A percentile compares a stretch with the other conserved stretches of the same genome.
Conservation (phyloP, 805 yeast species). For the Naumovozyma baii region DNA sequence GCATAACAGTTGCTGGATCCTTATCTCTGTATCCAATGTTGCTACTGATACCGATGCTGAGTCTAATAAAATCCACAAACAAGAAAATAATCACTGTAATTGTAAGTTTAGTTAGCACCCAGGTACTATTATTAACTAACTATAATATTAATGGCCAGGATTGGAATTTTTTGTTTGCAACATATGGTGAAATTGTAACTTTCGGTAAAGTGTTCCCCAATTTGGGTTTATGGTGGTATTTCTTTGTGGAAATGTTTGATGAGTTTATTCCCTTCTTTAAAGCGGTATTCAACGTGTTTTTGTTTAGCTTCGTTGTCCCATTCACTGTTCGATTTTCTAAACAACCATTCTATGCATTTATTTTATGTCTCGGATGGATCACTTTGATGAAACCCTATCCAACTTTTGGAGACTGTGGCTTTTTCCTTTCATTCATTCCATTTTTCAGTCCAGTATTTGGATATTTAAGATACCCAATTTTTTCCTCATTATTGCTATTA, state of each 20-base stretch:
- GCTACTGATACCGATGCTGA: conserved; percentile 41
- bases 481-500: conserved; percentile 44
- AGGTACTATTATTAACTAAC: conserved; percentile 30
- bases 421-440: conserved; percentile 40
- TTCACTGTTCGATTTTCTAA: conserved; percentile 54
- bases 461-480: conserved; percentile 37
- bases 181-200: conserved; percentile 48
- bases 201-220: conserved; percentile 77
- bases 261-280: conserved; percentile 76
- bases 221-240: conserved; percentile 97
- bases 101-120: conserved; percentile 1
- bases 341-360: conserved; percentile 51
- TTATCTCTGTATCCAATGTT: conserved; percentile 54
- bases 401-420: conserved; percentile 64
- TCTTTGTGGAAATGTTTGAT: conserved; percentile 90
- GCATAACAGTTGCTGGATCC: conserved; percentile 55
- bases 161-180: conserved; percentile 40
- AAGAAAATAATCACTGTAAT: conserved; percentile 2
- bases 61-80: background rate
- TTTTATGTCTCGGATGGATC: conserved; percentile 41
- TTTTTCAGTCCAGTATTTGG: conserved; percentile 39
- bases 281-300: conserved; percentile 72
- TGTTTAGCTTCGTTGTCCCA: conserved; percentile 60
- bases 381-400: conserved; percentile 78
- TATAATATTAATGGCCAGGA: conserved; percentile 32